These are phyloP conservation scores for Clitoria ternatea DNA, from an alignment of 306 rosid genomes.

Conservation along the genomic window DNA sequence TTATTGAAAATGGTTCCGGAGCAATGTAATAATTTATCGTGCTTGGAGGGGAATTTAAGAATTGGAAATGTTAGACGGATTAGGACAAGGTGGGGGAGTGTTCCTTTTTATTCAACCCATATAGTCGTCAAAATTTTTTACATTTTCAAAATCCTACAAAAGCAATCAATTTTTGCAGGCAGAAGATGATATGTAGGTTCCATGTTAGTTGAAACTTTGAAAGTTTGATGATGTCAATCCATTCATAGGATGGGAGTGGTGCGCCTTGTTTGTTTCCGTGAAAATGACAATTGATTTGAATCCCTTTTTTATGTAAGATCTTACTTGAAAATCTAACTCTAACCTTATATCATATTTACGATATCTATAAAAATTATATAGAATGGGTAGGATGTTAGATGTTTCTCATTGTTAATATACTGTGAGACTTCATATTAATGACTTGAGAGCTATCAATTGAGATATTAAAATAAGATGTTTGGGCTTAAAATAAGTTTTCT, in stretches of 20 bases:
- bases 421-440: no score
- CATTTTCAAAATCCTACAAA: background rate
- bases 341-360: background rate
- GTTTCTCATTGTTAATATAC: no score
- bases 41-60: slow-evolving; percentile 43
- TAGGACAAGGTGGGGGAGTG: slow-evolving; percentile 51
- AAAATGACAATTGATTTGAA: slow-evolving; percentile 30
- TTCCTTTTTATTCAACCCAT: slow-evolving; percentile 40
- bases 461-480: no score
- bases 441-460: no score
- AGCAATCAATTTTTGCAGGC: slow-evolving; percentile 37
- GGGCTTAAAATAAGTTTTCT: no score
- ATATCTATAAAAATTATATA: no score
- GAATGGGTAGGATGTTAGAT: no score
- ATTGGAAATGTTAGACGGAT: slow-evolving; percentile 48
- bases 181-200: slow-evolving; percentile 41
- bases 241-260: slow-evolving; percentile 36
- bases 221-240: slow-evolving; percentile 27
- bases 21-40: no score
- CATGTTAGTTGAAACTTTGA: slow-evolving; percentile 39
- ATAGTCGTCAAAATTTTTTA: slow-evolving; percentile 8
- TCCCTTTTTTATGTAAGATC: slow-evolving; percentile 16
- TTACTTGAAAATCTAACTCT: background rate
- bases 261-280: slow-evolving; percentile 24
- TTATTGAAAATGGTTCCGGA: no score